Evolutionary conservation across 441 rosid genomes (phyloP).

Genomic region (Biscutella laevigata): DNA sequence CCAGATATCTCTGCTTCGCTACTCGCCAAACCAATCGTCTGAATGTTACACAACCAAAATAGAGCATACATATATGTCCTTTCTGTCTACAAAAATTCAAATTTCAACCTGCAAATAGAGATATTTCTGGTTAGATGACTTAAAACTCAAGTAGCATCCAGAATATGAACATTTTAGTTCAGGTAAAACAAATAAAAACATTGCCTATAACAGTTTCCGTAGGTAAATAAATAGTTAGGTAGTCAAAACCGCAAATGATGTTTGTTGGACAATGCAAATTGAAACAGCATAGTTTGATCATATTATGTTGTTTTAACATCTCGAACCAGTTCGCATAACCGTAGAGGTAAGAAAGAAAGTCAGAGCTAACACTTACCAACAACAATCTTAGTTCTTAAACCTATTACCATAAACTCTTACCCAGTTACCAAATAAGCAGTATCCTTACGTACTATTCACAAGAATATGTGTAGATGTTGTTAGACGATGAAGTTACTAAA

Average conservation of each 20-base stretch:
- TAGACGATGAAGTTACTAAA: no score
- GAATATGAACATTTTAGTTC: constrained; percentile 2
- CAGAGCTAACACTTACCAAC: constrained; percentile 1
- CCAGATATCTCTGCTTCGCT: constrained; percentile 14
- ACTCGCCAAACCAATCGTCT: constrained; percentile 9
- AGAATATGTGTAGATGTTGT: no score
- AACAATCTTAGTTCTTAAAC: neutral
- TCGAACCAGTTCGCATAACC: constrained; percentile 4
- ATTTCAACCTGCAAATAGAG: constrained; percentile 24
- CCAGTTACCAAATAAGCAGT: neutral
- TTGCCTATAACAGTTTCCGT: neutral
- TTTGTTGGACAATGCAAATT: neutral
- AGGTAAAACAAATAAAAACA: neutral
- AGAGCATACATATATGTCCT: constrained; percentile 17
- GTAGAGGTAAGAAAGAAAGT: no score
- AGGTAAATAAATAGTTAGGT: neutral
- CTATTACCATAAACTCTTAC: neutral
- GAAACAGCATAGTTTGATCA: neutral
- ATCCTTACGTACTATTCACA: neutral
- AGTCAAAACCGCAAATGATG: neutral
- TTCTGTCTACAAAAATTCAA: constrained; percentile 16
- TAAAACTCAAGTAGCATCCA: constrained; percentile 14
- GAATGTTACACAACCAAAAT: constrained; percentile 23
- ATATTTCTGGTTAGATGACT: constrained; percentile 6
- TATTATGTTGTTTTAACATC: neutral